Evolutionary conservation across 257 asterid species (phyloP).

Genomic region (Misopates orontium): DNA sequence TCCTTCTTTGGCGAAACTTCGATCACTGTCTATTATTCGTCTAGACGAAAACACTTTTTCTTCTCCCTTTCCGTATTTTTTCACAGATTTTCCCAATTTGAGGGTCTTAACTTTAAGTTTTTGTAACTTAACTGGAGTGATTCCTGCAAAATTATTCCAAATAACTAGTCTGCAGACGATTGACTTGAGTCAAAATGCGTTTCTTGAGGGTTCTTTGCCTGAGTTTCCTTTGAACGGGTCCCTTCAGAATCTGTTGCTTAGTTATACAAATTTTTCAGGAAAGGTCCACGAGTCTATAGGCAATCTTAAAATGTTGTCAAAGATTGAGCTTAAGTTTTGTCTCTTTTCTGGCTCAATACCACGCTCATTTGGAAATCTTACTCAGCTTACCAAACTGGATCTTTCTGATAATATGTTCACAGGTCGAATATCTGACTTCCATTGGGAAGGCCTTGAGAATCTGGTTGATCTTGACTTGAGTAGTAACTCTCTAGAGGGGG

Average conservation of each 20-base stretch:
- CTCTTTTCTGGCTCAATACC: constrained; percentile 55
- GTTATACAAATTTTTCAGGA: constrained; percentile 46
- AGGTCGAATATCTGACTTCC: constrained; percentile 37
- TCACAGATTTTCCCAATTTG: constrained; percentile 44
- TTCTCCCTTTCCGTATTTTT: constrained; percentile 39
- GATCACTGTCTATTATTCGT: constrained; percentile 41
- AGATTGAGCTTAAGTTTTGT: constrained; percentile 39
- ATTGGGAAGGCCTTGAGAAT: constrained; percentile 43
- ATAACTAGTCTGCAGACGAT: constrained; percentile 37
- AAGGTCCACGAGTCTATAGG: constrained; percentile 51
- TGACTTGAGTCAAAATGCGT: constrained; percentile 42
- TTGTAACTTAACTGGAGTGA: constrained; percentile 38
- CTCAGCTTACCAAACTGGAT: not conserved
- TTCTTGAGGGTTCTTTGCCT: constrained; percentile 54
- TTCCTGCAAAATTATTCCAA: constrained; percentile 46
- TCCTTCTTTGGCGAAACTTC: constrained; percentile 38
- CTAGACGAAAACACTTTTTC: constrained; percentile 47
- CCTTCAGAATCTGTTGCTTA: constrained; percentile 46
- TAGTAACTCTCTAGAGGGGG: constrained; percentile 42
- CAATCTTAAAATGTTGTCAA: constrained; percentile 39
- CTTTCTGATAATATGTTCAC: constrained; percentile 37
- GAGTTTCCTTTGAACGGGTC: constrained; percentile 47
- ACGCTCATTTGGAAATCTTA: constrained; percentile 41
- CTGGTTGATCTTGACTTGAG: constrained; percentile 40
- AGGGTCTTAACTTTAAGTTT: constrained; percentile 34